Evolutionary conservation across 495 filamentous ascomycete genomes (phyloP).

Genomic region (Cudoniella acicularis): DNA sequence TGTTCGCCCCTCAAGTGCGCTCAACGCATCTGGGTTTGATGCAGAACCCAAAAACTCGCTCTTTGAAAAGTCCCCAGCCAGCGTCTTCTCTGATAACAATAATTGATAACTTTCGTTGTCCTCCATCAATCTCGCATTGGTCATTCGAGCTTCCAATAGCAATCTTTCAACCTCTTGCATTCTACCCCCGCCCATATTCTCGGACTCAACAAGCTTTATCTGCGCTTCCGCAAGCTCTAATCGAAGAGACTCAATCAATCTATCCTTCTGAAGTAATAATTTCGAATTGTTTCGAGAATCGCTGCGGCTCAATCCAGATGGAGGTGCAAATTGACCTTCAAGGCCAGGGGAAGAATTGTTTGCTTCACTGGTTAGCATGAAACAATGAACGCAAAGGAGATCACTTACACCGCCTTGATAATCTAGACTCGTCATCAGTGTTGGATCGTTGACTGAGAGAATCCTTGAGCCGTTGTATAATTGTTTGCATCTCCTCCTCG

Average conservation of each 20-base stretch:
- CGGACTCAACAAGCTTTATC: slow-evolving; percentile 91
- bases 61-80: slow-evolving; percentile 89
- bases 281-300: slow-evolving; percentile 83
- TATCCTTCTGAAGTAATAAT: slow-evolving; percentile 89
- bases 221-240: slow-evolving; percentile 92
- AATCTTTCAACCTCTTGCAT: slow-evolving; percentile 83
- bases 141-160: slow-evolving; percentile 85
- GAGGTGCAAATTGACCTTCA: slow-evolving; percentile 81
- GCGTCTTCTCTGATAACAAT: slow-evolving; percentile 84
- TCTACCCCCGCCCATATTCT: slow-evolving; percentile 82
- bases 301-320: slow-evolving; percentile 72
- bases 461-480: slow-evolving; percentile 88
- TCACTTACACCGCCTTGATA: slow-evolving; percentile 67
- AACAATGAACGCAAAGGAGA: slow-evolving; percentile 25
- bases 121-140: slow-evolving; percentile 93
- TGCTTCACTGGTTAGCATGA: slow-evolving; percentile 23
- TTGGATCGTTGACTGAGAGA: slow-evolving; percentile 70
- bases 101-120: slow-evolving; percentile 98
- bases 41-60: slow-evolving; percentile 65
- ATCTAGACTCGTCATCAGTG: slow-evolving; percentile 58
- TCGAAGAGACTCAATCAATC: slow-evolving; percentile 85
- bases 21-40: slow-evolving; percentile 52
- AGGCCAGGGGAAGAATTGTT: slow-evolving; percentile 33
- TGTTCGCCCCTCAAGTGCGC: slow-evolving; percentile 49
- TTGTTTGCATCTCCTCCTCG: slow-evolving; percentile 84